Evolutionary conservation across 2,329 filamentous ascomycete genomes (phyloP), one percentile per base, ranked within the genome.

Genomic region (Aspergillus fischeri): DNA sequence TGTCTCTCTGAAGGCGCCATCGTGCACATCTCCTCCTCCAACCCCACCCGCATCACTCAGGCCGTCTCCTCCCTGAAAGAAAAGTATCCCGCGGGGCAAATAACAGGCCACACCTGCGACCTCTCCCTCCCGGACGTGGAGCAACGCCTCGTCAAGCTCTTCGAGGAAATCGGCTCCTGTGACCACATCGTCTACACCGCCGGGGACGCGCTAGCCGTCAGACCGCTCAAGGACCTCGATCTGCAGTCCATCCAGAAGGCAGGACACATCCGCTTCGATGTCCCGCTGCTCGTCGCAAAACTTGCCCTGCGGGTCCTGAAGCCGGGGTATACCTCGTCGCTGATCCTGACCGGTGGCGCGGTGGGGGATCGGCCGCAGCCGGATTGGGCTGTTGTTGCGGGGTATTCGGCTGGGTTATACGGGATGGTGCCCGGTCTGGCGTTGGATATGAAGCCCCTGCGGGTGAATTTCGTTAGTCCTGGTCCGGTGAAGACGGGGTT

Each of bases 131-230:
- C 72, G n/a, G 77, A 79, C 54, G 59, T 83, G 49, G 65, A 70
- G 21, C 56, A 55, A 2, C 70, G 83, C 3, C 75, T 83, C 53
- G 67, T 78, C 9, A 56, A 14, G n/a, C 35, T 35, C 27, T 62
- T 45, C 1, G 50, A 55, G 4, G 60, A 57, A 4, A 52, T 49
- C 20, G 27, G 51, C 20, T 61, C 59, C n/a, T 53, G 84, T 25
- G 77, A 84, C 59, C 82, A 84, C 60, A 73, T 83, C 10, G 70
- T 82, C 53, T 77, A 73, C 68, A 83, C 81, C 0, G 81, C 82
- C 0, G 82, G 78, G 24, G 78, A 81, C 53, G 24, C 55, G 2
- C 51, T 65, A 3, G 9, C 42, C 1, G 10, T 61, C 2, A 52
- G 51, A 0, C 66, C 65, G 3, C 50, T 79, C 4, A 25, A 55